Evolutionary conservation across 2,329 filamentous ascomycete species (phyloP), one percentile per base, ranked within the genome.

Genomic region (Cladosporium sphaerospermum): DNA sequence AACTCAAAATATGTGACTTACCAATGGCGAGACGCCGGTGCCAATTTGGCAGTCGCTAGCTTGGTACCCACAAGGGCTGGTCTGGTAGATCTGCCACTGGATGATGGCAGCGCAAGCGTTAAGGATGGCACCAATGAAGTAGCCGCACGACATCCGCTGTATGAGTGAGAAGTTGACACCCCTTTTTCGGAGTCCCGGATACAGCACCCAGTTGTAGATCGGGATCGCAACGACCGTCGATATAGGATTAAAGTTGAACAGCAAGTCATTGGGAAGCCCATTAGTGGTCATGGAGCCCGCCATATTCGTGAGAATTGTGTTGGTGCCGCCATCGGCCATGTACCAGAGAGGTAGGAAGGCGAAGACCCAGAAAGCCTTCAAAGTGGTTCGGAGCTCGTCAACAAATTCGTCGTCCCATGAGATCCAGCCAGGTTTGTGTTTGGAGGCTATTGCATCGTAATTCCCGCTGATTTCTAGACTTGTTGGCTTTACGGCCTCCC

Each of bases 381-480:
- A 31, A 3, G 44, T 53, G 8, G 19, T 16, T 31, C 37, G 84
- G 44, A 89, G 72, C 63, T 89, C 85, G 2, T 86, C 83, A 36
- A 89, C 74, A 58, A 88, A 88, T 59, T 78, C 75, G 61, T 88
- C 83, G 46, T 84, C 78, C 83, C 84, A 89, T 1, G 74, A 46
- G 14, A 62, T 51, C 56, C 16, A 52, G 43, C 18, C 45, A 50
- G 10, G 55, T 7, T 5, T 28, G 23, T 28, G 23, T 7, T 28
- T 7, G 23, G 23, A 28, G 23, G 23, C 23, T 28, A 28, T 4
- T 28, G 23, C 23, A 28, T 28, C 23, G 23, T 28, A 54, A 7
- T 28, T 5, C 23, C 23, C 23, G 23, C 23, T 28, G 2, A 28
- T 28, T 7, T 28, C 23, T 5, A 28, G 23, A 28, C 7, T 28